A percentile compares a stretch with the other conserved stretches of the same genome.
These are phyloP conservation scores for Rhododendron kiyosumense DNA, from an alignment of 148 eudicot genomes.

Conservation along the genomic window DNA sequence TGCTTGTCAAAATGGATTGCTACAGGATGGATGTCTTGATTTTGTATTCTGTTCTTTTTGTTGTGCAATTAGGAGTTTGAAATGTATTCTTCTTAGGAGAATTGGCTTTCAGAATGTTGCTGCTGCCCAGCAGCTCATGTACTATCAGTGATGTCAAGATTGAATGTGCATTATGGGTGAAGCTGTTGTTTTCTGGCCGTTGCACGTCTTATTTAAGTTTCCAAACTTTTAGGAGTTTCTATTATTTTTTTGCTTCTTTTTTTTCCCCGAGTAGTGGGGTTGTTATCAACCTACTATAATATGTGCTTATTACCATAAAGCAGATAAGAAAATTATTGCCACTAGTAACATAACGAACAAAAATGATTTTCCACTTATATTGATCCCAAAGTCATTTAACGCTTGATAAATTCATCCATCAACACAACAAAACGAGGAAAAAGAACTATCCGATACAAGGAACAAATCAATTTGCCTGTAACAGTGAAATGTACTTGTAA, in stretches of 20 bases:
- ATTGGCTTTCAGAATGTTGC: slow-evolving; percentile 58
- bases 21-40: neutral
- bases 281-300: too few relatives aligned
- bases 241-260: neutral
- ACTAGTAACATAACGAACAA: neutral
- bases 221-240: slow-evolving; percentile 7
- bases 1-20: neutral
- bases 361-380: neutral
- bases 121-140: slow-evolving; percentile 96
- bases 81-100: neutral
- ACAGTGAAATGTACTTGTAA: slow-evolving; percentile 64
- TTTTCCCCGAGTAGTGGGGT: neutral
- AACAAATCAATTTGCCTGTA: slow-evolving; percentile 52
- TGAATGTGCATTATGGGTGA: neutral
- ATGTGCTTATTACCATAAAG: slow-evolving; percentile 13
- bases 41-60: neutral
- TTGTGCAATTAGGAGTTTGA: neutral
- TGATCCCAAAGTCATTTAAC: neutral
- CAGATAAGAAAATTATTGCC: neutral
- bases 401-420: neutral
- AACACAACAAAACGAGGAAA: neutral
- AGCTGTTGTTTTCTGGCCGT: slow-evolving; percentile 10
- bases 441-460: neutral
- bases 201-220: slow-evolving; percentile 20
- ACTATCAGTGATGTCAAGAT: slow-evolving; percentile 53